Base-by-base conservation (phyloP, 495 filamentous ascomycete genomes). In the Saxophila tyrrhenica region DNA sequence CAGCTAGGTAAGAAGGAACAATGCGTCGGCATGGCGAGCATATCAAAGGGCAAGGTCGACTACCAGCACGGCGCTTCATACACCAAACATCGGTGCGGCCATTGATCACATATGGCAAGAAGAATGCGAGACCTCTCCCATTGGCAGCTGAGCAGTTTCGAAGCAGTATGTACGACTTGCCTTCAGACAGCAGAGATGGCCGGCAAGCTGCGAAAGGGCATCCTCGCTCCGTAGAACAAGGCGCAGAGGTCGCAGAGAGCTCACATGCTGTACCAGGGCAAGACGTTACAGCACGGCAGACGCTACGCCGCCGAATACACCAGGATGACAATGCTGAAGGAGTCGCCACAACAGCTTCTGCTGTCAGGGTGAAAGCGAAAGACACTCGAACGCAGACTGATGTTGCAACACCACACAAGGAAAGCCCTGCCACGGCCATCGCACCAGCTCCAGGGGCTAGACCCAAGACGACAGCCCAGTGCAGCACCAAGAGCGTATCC, bases 111-210 rank as follows among this genome's bases (percentile, higher is more conserved):
- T 62, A 62, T 25, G 41, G 50, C 3, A 52, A 39, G 22, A 45
- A 51, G 24, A 21, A 43, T 15, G 48, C 15, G 23, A 54, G 25
- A 22, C 59, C 51, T 11, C 46, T 62, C 2, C 51, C 59, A 16
- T 19, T 62, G 35, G 58, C 50, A 22, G 55, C 24, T 1, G 45
- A 35, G 11, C 59, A 62, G 23, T 62, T 62, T 23, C 25, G 47
- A 29, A 35, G 3, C 16, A 39, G 23, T 21, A 47, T 41, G 13
- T 52, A 47, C 52, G 57, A 51, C 22, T 7, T 55, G 0, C 46
- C 57, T 13, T 23, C 39, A 0, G 52, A 51, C 22, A 47, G 54
- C 22, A 35, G 46, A 1, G 51, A 54, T 10, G 25, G 9, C 9
- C 8, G 17, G 25, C 44, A 15, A 21, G 41, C 15, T 5, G 41